These are phyloP conservation scores for Thalia dealbata DNA, from an alignment of 176 grass and related monocot species.

Conservation along the genomic window DNA sequence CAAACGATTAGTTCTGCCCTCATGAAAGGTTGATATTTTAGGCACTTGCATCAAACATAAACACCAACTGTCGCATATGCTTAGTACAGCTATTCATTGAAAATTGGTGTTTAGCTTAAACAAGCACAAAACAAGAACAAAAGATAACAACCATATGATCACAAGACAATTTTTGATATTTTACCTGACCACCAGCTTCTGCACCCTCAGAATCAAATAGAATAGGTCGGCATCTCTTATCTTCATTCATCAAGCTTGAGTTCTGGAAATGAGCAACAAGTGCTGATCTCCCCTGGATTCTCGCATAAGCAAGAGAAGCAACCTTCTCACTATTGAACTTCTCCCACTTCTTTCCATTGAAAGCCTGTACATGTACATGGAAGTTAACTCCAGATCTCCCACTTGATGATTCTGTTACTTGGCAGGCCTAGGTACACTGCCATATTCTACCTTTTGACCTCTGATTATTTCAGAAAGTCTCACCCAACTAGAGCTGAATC, in stretches of 20 bases:
- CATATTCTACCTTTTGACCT: neutral
- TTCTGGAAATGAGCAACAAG: constrained; percentile 8
- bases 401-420: neutral
- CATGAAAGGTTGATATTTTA: no score
- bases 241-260: constrained; percentile 9
- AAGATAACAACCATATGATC: neutral
- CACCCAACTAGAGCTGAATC: neutral
- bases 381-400: neutral
- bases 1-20: no score
- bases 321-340: constrained; percentile 9
- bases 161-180: neutral
- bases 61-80: no score
- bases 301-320: constrained; percentile 9
- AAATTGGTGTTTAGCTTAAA: neutral
- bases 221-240: constrained; percentile 10
- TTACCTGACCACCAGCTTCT: constrained; percentile 1
- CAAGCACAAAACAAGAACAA: neutral
- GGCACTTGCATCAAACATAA: no score
- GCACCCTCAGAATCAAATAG: constrained; percentile 3
- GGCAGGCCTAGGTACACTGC: neutral
- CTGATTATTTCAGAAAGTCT: neutral
- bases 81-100: neutral
- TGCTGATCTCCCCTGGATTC: constrained; percentile 7
- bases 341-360: constrained; percentile 9
- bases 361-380: constrained; percentile 1